phyloP scores from a whole-genome alignment of 148 eudicot genomes.

The Cornus suecica region DNA sequence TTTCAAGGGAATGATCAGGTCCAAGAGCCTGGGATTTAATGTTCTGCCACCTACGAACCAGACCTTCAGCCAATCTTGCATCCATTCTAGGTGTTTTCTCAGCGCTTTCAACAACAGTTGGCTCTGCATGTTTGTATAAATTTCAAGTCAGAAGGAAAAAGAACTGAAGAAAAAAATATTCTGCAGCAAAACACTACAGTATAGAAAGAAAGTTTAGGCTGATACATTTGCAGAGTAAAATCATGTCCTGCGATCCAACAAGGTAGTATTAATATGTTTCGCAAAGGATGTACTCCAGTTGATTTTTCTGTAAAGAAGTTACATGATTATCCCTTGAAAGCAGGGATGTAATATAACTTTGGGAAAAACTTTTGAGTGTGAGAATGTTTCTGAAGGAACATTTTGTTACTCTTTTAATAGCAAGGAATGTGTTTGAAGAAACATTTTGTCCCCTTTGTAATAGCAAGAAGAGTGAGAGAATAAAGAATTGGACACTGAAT shows the following conservation, averaged over 20 bases:
- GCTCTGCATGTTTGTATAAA: slow-evolving; percentile 27
- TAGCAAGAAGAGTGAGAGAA: too few relatives aligned
- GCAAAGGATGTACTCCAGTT: background rate
- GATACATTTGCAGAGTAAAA: background rate
- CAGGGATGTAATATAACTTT: too few relatives aligned
- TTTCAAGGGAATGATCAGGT: slow-evolving; percentile 64
- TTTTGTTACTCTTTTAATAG: too few relatives aligned
- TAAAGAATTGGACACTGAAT: too few relatives aligned
- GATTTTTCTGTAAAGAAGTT: background rate
- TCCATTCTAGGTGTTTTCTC: slow-evolving; percentile 79
- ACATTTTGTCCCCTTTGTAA: too few relatives aligned
- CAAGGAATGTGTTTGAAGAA: too few relatives aligned
- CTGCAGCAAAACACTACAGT: background rate
- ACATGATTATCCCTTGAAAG: background rate
- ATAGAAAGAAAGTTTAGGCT: background rate
- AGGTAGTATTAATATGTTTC: too few relatives aligned
- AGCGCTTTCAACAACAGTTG: slow-evolving; percentile 32
- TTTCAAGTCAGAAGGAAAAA: background rate
- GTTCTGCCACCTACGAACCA: slow-evolving; percentile 85
- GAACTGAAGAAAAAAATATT: background rate
- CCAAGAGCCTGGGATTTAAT: slow-evolving; percentile 89
- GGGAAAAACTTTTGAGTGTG: too few relatives aligned
- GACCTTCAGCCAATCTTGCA: slow-evolving; percentile 75
- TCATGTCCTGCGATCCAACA: background rate
- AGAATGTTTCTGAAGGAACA: too few relatives aligned